phyloP scores from a whole-genome alignment of 2,329 filamentous ascomycete genomes.

The Sporothrix luriei region DNA sequence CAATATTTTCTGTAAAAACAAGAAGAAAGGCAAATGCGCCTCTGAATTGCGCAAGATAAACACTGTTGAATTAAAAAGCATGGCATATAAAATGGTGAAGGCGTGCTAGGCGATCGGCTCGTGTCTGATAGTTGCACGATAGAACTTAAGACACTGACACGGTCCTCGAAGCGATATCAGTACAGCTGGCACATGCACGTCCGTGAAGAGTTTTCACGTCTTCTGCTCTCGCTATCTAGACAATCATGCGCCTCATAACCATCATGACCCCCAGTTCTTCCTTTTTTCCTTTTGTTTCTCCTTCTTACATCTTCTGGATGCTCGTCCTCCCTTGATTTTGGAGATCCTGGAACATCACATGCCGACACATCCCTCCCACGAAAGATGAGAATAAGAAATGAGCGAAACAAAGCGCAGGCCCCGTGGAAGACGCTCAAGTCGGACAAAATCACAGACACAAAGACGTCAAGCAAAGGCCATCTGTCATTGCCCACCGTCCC shows the following conservation, averaged over 20 bases:
- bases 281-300: neutral
- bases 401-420: neutral
- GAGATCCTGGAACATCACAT: constrained; percentile 22
- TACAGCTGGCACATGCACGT: constrained; percentile 19
- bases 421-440: neutral
- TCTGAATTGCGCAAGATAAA: neutral
- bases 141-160: neutral
- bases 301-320: neutral
- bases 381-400: constrained; percentile 11
- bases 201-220: constrained; percentile 26
- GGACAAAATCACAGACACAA: neutral
- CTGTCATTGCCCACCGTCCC: constrained; percentile 6
- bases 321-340: neutral
- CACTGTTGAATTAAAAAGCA: neutral
- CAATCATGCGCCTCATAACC: neutral
- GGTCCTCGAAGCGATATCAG: neutral
- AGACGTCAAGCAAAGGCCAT: neutral
- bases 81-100: neutral
- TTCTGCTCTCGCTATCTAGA: neutral
- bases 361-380: neutral
- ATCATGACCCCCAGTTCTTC: neutral
- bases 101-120: constrained; percentile 10
- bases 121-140: neutral
- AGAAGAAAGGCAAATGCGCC: neutral
- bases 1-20: neutral